A percentile compares a stretch with the other conserved stretches of the same genome.
phyloP scores from a whole-genome alignment of 116 monocot species.

The Papilionanthe hybrid region DNA sequence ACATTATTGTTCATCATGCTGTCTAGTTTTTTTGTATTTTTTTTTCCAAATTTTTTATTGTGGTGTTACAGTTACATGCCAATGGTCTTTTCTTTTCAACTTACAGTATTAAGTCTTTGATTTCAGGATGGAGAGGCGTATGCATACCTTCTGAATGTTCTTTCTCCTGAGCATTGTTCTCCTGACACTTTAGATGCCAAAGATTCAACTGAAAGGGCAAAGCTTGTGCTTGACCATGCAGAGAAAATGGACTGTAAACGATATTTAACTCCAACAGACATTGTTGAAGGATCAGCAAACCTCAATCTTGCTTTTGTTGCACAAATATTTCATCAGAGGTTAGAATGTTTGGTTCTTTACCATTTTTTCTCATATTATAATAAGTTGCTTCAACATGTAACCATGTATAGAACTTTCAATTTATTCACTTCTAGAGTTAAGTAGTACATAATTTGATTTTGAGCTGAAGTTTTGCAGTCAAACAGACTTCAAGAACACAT shows the following conservation, averaged over 20 bases:
- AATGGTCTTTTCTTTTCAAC: not conserved
- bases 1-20: not conserved
- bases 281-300: conserved; percentile 55
- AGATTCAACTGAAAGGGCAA: conserved; percentile 55
- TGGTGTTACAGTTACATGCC: not conserved
- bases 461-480: too few relatives aligned
- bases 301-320: conserved; percentile 70
- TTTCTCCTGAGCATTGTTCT: conserved; percentile 53
- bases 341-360: not conserved
- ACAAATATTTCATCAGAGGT: conserved; percentile 65
- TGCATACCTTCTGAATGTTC: conserved; percentile 61
- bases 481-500: not conserved
- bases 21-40: not conserved
- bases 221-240: conserved; percentile 60
- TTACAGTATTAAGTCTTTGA: not conserved
- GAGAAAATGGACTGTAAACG: conserved; percentile 62
- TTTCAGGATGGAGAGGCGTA: conserved; percentile 62
- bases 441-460: not conserved
- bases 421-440: not conserved
- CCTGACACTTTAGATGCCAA: conserved; percentile 30
- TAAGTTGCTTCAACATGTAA: not conserved
- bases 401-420: not conserved
- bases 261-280: conserved; percentile 53
- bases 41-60: not conserved
- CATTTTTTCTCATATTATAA: not conserved